A percentile compares a stretch with the other conserved stretches of the same genome.
phyloP scores from a whole-genome alignment of 257 asterid species.

The Knoxia roxburghii region DNA sequence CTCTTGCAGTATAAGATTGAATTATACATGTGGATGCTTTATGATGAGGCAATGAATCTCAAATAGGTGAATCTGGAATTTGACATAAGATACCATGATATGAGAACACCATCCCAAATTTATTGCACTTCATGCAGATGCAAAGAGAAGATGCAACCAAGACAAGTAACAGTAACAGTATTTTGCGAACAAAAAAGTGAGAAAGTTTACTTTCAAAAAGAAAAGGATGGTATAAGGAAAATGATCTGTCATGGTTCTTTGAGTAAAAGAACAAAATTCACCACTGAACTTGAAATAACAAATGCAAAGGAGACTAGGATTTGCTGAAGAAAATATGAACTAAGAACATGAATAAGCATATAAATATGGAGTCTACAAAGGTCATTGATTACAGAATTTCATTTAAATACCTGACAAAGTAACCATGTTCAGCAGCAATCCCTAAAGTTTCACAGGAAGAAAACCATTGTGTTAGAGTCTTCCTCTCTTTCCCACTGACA shows the following conservation, averaged over 20 bases:
- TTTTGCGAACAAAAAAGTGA: neutral
- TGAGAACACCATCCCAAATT: neutral
- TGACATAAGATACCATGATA: neutral
- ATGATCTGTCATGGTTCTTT: neutral
- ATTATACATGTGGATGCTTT: neutral
- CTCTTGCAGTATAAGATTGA: neutral
- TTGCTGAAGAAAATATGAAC: neutral
- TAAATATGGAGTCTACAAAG: neutral
- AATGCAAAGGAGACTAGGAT: neutral
- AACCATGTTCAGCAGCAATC: constrained; percentile 83
- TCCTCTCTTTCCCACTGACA: constrained; percentile 70
- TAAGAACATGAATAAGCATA: neutral
- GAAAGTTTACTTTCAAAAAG: neutral
- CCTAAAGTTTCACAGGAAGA: constrained; percentile 55
- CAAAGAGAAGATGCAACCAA: too few species aligned
- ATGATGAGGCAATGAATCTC: neutral
- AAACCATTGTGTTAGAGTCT: constrained; percentile 58
- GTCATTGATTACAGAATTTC: neutral
- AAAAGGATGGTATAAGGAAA: neutral
- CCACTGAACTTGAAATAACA: neutral
- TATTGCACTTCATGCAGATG: too few species aligned
- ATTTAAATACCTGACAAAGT: constrained; percentile 48
- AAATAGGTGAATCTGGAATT: neutral
- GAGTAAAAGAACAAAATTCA: constrained; percentile 1
- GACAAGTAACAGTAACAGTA: too few species aligned